A percentile compares a stretch with the other conserved stretches of the same genome.
Conservation (phyloP, 768 basidiomycete species). For the Lentinula sp. region DNA sequence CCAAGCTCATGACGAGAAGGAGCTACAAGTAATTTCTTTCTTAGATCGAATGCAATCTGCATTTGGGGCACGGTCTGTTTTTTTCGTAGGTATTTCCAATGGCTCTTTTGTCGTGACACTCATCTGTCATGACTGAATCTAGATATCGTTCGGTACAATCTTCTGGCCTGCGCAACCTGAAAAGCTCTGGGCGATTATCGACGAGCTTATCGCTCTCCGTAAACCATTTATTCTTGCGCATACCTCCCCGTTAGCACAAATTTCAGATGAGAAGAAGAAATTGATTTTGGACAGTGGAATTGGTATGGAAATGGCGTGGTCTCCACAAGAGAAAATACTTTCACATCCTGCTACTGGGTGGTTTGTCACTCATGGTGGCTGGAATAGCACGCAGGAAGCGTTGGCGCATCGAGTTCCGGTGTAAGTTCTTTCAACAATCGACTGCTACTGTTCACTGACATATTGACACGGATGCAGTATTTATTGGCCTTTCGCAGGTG, state of each 20-base stretch:
- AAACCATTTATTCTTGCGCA: slow-evolving; percentile 2
- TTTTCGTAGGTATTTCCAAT: neutral
- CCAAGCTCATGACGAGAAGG: neutral
- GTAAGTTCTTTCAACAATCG: neutral
- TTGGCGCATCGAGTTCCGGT: neutral
- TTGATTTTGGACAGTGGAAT: slow-evolving; percentile 1
- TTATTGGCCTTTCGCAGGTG: neutral
- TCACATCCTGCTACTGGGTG: slow-evolving; percentile 3
- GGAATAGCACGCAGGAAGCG: slow-evolving; percentile 6
- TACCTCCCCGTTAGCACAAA: neutral
- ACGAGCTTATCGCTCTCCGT: neutral
- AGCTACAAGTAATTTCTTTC: neutral
- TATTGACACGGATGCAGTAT: neutral
- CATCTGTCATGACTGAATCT: neutral
- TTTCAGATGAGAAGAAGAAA: neutral
- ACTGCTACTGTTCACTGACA: too few relatives aligned
- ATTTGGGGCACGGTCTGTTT: neutral
- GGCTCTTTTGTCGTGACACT: neutral
- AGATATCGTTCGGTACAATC: slow-evolving; percentile 5
- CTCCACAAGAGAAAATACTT: slow-evolving; percentile 3
- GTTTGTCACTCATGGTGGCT: slow-evolving; percentile 6
- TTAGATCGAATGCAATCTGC: neutral
- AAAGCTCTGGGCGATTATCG: slow-evolving; percentile 2
- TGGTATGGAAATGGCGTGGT: slow-evolving; percentile 1
- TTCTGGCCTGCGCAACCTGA: slow-evolving; percentile 1